Conservation (phyloP, 1,284 basidiomycete species). For the Malassezia caprae region DNA sequence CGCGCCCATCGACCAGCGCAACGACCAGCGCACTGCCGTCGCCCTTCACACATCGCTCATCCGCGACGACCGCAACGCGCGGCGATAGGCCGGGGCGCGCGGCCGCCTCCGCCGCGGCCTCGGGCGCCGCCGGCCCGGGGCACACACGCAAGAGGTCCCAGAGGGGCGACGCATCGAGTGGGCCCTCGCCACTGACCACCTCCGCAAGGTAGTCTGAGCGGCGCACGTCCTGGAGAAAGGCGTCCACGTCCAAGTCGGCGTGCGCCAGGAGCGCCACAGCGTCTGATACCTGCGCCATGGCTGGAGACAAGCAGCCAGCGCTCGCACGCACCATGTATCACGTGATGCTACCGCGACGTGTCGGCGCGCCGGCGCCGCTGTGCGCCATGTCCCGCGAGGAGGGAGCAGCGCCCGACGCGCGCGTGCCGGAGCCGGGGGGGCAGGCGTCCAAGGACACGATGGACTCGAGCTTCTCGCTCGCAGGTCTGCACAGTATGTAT, state of each 20-base stretch:
- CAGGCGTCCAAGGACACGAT: not conserved
- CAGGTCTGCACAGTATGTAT: slow-evolving; percentile 26
- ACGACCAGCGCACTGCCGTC: slow-evolving; percentile 4
- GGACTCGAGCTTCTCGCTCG: slow-evolving; percentile 3
- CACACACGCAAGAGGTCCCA: slow-evolving; percentile 21
- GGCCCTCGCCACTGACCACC: slow-evolving; percentile 29
- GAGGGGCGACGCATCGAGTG: slow-evolving; percentile 26
- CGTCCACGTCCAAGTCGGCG: slow-evolving; percentile 5
- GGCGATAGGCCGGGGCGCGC: not conserved
- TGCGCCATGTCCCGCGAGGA: not conserved
- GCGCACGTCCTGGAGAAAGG: slow-evolving; percentile 24
- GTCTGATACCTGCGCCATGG: not conserved
- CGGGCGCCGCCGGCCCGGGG: not conserved
- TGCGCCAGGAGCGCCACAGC: slow-evolving; percentile 3
- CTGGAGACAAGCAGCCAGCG: not conserved
- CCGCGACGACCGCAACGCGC: not conserved
- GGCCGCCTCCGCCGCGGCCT: not conserved
- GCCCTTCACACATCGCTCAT: not conserved
- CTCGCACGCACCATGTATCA: not conserved
- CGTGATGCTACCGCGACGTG: not conserved
- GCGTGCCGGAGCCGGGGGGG: not conserved
- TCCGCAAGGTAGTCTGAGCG: slow-evolving; percentile 31
- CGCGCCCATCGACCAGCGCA: not conserved
- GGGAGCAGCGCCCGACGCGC: not conserved
- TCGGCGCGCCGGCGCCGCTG: not conserved